A percentile compares a stretch with the other conserved stretches of the same genome.
phyloP scores from a whole-genome alignment of 441 rosid genomes.

The Metrosideros polymorpha region DNA sequence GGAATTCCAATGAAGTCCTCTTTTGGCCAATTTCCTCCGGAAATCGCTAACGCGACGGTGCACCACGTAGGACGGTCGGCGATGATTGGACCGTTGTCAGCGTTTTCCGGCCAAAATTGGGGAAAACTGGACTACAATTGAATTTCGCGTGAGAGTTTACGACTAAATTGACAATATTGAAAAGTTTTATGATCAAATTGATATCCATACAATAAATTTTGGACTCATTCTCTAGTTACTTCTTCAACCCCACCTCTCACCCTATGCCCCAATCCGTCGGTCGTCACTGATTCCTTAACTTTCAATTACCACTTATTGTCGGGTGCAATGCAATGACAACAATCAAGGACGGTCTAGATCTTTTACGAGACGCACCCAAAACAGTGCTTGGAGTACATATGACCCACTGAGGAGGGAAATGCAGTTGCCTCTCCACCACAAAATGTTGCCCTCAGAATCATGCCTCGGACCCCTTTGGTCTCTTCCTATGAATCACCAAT shows the following conservation, averaged over 20 bases:
- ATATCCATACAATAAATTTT: fast-evolving
- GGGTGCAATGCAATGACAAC: background rate
- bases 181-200: fast-evolving
- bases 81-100: no score
- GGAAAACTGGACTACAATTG: fast-evolving
- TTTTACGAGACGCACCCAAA: background rate
- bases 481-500: background rate
- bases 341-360: background rate
- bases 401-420: background rate
- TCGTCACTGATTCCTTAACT: background rate
- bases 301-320: background rate
- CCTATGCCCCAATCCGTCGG: background rate
- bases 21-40: no score
- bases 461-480: background rate
- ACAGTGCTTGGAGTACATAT: background rate
- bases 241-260: background rate
- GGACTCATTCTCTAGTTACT: background rate
- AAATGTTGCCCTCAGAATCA: background rate
- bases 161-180: background rate
- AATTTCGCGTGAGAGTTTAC: background rate
- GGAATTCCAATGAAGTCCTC: background rate
- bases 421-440: background rate
- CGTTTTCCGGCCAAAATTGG: background rate
- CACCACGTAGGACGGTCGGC: fast-evolving
- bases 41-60: no score